Conservation (phyloP, 768 basidiomycete species). For the Lentinula sp. region DNA sequence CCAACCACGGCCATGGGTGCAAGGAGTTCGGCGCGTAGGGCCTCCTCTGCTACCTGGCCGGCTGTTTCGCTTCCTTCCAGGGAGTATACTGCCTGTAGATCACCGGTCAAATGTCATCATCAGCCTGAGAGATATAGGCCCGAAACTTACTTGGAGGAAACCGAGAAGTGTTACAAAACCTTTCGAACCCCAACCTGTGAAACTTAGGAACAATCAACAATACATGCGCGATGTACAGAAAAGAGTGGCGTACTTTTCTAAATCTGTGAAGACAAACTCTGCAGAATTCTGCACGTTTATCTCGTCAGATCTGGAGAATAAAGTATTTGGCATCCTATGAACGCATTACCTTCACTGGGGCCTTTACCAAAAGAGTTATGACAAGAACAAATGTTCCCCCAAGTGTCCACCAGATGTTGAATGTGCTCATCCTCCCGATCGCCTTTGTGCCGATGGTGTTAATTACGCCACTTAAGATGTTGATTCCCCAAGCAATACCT, state of each 20-base stretch:
- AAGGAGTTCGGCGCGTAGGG: constrained; percentile 47
- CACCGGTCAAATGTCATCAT: not conserved
- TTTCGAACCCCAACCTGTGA: constrained; percentile 47
- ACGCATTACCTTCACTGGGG: constrained; percentile 39
- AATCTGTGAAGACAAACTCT: constrained; percentile 49
- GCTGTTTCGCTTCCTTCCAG: constrained; percentile 59
- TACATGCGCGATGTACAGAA: not conserved
- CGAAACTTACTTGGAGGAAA: constrained; percentile 36
- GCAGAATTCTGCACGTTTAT: constrained; percentile 37
- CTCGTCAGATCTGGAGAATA: not conserved
- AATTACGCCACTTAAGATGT: constrained; percentile 46
- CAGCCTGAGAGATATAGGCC: not conserved
- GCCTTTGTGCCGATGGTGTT: constrained; percentile 54
- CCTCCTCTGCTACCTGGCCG: constrained; percentile 60
- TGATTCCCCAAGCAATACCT: constrained; percentile 53
- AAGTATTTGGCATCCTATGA: not conserved
- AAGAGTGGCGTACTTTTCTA: constrained; percentile 35
- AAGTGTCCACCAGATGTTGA: constrained; percentile 58
- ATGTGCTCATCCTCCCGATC: constrained; percentile 47
- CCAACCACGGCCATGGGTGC: constrained; percentile 53
- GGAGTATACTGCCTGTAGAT: constrained; percentile 45
- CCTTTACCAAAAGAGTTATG: constrained; percentile 49
- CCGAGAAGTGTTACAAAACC: constrained; percentile 56
- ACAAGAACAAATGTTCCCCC: constrained; percentile 54
- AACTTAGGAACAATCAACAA: constrained; percentile 23